Base-by-base conservation (phyloP, 306 rosid species). In the Cicer pinnatifidum region DNA sequence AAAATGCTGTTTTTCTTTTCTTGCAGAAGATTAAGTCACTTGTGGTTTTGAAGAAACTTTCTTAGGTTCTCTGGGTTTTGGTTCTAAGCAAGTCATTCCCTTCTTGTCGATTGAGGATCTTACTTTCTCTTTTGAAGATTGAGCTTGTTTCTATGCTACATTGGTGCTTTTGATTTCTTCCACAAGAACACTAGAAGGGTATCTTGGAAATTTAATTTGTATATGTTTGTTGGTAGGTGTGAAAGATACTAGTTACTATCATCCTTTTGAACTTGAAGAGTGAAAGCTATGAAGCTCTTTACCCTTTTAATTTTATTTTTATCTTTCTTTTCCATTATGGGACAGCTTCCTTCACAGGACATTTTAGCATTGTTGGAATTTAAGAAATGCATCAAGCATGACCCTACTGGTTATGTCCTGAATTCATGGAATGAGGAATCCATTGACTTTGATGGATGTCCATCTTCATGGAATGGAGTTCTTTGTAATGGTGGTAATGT, bases 371-470 rank as follows among this genome's bases (percentile, higher is more conserved):
- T 95, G 82, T 85, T 95, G 33, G 97, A 87, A 72, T 95, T 95
- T 80, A 91, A 90, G 90, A 95, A 88, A 89, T 85, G 90, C 52
- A 77, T 95, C 78, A 95, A 91, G 89, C 97, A 90, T 82, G 99
- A 95, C 78, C 99, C 99, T 40, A 87, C 91, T 39, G 93, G 97
- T 19, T 90, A 81, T 88, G 97, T 95, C 15, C 80, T 91, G 52
- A 87, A 65, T 81, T 95, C 99, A 9, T 95, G 99, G 99, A 95
- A 91, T 75, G 99, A 95, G 47, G 99, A 91, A 78, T 95, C 99
- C 58, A 91, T 95, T 66, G 99, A 95, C 83, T 95, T 91, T 45
- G 56, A 95, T 87, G 99, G 99, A 65, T 95, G 99, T 63, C 99
- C 99, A 39, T 81, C 97, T 87, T 92, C 97, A 19, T 95, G 99